phyloP scores from a whole-genome alignment of 1,284 basidiomycete species.

The Rhizoctonia solani region DNA sequence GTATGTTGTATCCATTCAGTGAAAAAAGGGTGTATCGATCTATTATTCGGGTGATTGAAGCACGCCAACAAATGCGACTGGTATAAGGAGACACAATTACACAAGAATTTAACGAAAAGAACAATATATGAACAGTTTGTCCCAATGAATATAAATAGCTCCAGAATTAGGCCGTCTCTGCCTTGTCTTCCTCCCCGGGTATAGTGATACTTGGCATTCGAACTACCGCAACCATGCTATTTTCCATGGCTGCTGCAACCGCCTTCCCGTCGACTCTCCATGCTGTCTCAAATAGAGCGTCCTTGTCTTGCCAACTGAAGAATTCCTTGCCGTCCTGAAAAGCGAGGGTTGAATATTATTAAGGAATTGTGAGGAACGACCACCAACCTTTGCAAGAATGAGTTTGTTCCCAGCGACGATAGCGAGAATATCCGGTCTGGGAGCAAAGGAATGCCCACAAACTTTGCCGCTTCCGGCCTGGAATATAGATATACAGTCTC shows the following conservation, averaged over 20 bases:
- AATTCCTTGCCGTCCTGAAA: conserved; percentile 20
- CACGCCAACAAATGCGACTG: neutral
- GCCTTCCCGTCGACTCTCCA: conserved; percentile 24
- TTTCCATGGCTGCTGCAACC: conserved; percentile 28
- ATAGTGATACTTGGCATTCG: neutral
- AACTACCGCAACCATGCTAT: conserved; percentile 5
- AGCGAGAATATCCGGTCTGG: conserved; percentile 9
- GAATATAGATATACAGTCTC: conserved; percentile 69
- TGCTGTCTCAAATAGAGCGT: conserved; percentile 11
- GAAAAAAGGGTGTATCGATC: neutral
- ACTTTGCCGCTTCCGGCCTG: conserved; percentile 19
- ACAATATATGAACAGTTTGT: neutral
- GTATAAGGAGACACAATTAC: neutral
- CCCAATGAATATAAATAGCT: neutral
- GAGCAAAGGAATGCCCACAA: conserved; percentile 25
- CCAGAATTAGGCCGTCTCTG: neutral
- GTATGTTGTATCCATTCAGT: neutral
- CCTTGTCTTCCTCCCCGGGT: neutral
- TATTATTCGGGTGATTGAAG: neutral
- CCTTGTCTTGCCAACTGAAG: conserved; percentile 20
- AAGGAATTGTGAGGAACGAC: neutral
- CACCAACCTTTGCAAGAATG: conserved; percentile 18
- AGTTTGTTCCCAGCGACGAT: conserved; percentile 21
- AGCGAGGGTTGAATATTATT: neutral
- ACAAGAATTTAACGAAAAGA: neutral